phyloP scores from a whole-genome alignment of 2,329 filamentous ascomycete genomes.

The Bimuria novae-zelandiae region DNA sequence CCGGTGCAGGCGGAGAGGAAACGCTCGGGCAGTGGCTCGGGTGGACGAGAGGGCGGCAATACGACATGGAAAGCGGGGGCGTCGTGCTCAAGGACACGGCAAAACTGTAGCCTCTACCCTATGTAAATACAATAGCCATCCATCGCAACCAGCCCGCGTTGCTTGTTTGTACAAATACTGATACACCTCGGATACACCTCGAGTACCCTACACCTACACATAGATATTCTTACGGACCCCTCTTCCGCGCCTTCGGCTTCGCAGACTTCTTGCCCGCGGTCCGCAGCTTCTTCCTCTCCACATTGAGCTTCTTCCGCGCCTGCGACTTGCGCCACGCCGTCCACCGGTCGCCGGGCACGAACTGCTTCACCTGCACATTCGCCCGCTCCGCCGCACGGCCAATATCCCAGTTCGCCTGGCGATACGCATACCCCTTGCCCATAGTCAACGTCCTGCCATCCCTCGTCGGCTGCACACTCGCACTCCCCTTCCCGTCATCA shows the following conservation, averaged over 20 bases:
- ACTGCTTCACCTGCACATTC: constrained; percentile 60
- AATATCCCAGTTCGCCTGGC: constrained; percentile 71
- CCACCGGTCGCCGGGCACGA: constrained; percentile 64
- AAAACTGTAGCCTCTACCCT: constrained; percentile 25
- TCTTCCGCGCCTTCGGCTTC: constrained; percentile 36
- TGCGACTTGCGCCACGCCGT: constrained; percentile 67
- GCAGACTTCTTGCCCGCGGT: constrained; percentile 47
- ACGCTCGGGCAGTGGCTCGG: constrained; percentile 74
- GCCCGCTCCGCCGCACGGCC: constrained; percentile 65
- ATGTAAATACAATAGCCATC: background rate
- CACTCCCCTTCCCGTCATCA: constrained; percentile 23
- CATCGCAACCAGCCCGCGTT: constrained; percentile 8
- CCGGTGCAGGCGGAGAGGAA: constrained; percentile 75
- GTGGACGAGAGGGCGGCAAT: constrained; percentile 75
- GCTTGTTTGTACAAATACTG: constrained; percentile 31
- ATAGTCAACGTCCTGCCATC: constrained; percentile 31
- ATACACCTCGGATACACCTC: too few species aligned
- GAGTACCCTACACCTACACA: too few species aligned
- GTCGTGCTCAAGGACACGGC: constrained; percentile 52
- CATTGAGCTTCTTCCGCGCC: constrained; percentile 56
- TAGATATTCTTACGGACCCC: constrained; percentile 22
- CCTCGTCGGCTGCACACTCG: constrained; percentile 31
- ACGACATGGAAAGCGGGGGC: constrained; percentile 55
- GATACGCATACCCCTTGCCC: constrained; percentile 64
- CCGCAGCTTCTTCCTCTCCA: constrained; percentile 61